Base-by-base conservation (phyloP, 768 basidiomycete genomes). In the Cubamyces lactineus region DNA sequence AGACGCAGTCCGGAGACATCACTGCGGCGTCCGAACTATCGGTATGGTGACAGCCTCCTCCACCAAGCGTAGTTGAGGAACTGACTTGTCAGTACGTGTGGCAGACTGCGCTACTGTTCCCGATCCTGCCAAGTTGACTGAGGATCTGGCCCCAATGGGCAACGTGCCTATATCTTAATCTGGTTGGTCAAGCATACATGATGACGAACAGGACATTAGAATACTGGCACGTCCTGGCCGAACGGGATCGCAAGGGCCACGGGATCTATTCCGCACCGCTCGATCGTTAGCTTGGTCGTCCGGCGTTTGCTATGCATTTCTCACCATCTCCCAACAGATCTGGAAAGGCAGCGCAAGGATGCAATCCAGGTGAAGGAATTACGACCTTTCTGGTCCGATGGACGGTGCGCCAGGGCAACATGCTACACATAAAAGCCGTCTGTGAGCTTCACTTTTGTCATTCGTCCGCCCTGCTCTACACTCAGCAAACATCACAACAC, bases 231-330 rank as follows among this genome's bases (percentile, higher is more conserved):
- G 48, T 34, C 57, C 40, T 43, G 49, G 49, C 41, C 40, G 26
- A 30, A 28, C 40, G 41, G 49, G 16, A 26, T 57, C 17, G n/a
- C 42, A 45, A 17, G 21, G 40, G 38, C 41, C 41, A 42, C 28
- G 13, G 21, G 6, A 12, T 43, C 57, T 59, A 17, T 26, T 49
- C 46, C 34, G 49, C 16, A n/a, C 28, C 49, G 23, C 48, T 15
- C 57, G 57, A 59, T 59, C 57, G 49, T 16, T 28, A 43, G 41
- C 11, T 21, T 23, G 17, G 19, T 34, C 34, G 34, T 12, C 49
- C 57, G 49, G 57, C 19, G 24, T n/a, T 56, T 59, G 57, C 51
- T 52, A 15, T 59, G 19, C 48, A 59, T 59, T 59, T 40, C 56
- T 59, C 49, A 59, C 30, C 19, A 38, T 59, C 28, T 28, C 48